phyloP scores from a whole-genome alignment of 345 rosid genomes.

The Eucalyptus tenuipes region DNA sequence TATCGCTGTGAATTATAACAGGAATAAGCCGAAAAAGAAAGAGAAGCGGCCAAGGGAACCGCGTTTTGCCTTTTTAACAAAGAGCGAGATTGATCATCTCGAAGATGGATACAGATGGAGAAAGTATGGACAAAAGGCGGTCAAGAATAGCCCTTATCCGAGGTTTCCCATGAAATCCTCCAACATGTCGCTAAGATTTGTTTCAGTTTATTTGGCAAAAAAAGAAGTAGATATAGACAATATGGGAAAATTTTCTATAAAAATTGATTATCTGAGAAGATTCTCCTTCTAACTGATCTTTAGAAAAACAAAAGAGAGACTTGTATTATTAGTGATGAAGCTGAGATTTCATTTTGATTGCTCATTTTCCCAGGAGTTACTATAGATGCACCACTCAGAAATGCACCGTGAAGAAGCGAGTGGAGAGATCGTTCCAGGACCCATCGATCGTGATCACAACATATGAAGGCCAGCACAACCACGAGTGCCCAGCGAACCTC shows the following conservation, averaged over 20 bases:
- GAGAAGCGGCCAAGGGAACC: neutral
- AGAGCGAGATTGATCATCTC: constrained; percentile 4
- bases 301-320: neutral
- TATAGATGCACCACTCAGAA: constrained; percentile 1
- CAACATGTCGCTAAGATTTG: neutral
- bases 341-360: neutral
- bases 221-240: neutral
- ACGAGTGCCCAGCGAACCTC: neutral
- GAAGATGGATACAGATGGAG: constrained; percentile 9
- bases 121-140: constrained; percentile 4
- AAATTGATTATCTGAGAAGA: neutral
- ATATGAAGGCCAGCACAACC: constrained; percentile 3
- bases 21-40: neutral
- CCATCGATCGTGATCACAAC: neutral
- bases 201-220: neutral
- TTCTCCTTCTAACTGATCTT: neutral
- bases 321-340: neutral
- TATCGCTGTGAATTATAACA: neutral
- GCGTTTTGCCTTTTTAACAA: neutral
- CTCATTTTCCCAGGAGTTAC: neutral
- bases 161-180: neutral
- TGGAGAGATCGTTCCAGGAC: constrained; percentile 2
- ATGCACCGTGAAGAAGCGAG: constrained; percentile 1
- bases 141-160: constrained; percentile 7
- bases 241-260: neutral